These are phyloP conservation scores for Candolleomyces aberdarensis DNA, from an alignment of 768 basidiomycete species.

Conservation along the genomic window DNA sequence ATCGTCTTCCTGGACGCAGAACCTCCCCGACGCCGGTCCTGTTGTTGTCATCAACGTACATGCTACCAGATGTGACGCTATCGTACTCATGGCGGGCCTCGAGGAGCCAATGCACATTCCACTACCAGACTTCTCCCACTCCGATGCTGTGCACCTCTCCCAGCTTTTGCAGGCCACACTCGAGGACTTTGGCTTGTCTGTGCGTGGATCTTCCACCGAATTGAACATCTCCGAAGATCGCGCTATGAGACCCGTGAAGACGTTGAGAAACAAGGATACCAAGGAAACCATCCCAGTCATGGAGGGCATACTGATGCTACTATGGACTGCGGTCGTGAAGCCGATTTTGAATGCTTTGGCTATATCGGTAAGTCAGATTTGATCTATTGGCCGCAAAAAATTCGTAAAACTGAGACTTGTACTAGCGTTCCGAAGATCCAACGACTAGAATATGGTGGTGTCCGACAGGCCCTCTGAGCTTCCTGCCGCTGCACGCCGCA, in stretches of 20 bases:
- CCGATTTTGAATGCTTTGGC: conserved; percentile 1
- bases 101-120: conserved; percentile 5
- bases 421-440: not conserved
- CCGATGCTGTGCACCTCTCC: not conserved
- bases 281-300: not conserved
- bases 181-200: not conserved
- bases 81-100: conserved; percentile 23
- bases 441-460: conserved; percentile 8
- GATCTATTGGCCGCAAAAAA: not conserved
- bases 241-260: not conserved
- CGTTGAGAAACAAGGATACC: not conserved
- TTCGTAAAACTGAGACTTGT: too few species aligned
- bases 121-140: not conserved
- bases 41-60: conserved; percentile 35
- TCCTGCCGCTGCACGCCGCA: conserved; percentile 5
- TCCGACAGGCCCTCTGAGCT: conserved; percentile 6
- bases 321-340: not conserved
- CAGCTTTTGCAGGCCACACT: not conserved
- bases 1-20: not conserved
- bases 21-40: conserved; percentile 19
- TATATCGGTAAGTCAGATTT: not conserved
- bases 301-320: not conserved
- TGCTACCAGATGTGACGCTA: conserved; percentile 32
- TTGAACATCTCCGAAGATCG: not conserved
- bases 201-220: not conserved